Percentiles rank a stretch among this genome's conserved stretches.
Evolutionary conservation across 306 rosid species (phyloP).

Genomic region (Rubus idaeus): DNA sequence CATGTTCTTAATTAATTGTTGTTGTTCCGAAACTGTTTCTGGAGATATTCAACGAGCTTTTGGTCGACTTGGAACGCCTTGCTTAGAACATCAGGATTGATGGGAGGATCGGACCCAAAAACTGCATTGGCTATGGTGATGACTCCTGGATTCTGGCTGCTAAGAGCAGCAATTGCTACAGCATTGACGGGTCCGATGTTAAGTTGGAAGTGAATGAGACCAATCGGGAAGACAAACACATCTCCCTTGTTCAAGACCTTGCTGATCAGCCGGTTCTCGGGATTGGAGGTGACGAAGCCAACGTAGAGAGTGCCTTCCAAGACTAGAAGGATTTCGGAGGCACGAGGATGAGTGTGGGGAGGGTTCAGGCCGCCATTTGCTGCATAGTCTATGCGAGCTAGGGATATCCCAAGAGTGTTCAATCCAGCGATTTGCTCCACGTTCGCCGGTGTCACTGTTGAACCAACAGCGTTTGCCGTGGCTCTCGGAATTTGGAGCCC

Average conservation of each 20-base stretch:
- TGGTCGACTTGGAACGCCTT: neutral
- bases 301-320: constrained; percentile 11
- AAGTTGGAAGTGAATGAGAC: constrained; percentile 4
- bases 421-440: constrained; percentile 9
- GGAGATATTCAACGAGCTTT: constrained; percentile 21
- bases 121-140: constrained; percentile 13
- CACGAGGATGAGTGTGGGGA: constrained; percentile 9
- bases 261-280: neutral
- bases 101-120: constrained; percentile 11
- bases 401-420: constrained; percentile 3
- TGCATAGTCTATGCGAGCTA: constrained; percentile 12
- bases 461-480: neutral
- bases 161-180: neutral
- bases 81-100: neutral
- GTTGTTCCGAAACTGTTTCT: neutral
- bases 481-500: neutral
- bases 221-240: constrained; percentile 5
- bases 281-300: constrained; percentile 6
- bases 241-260: constrained; percentile 11
- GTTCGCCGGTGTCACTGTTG: neutral
- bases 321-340: neutral
- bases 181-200: neutral
- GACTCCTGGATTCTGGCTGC: constrained; percentile 10
- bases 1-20: neutral
- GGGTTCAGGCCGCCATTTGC: constrained; percentile 2